Evolutionary conservation across 2,329 filamentous ascomycete species (phyloP).

Genomic region (Trichoderma cornu-damae): DNA sequence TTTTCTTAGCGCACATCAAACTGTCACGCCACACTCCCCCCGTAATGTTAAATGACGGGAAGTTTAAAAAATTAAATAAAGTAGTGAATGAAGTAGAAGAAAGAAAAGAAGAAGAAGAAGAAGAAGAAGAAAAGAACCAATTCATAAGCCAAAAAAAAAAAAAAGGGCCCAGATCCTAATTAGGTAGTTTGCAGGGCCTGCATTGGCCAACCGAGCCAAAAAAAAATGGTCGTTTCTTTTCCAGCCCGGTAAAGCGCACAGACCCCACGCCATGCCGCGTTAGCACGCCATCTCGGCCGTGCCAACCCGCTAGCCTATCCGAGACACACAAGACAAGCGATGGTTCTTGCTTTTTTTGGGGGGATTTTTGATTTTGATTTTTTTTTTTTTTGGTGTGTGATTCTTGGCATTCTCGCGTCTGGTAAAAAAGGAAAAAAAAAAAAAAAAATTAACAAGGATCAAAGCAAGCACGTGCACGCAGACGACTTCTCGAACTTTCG

Average conservation of each 20-base stretch:
- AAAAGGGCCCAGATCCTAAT: neutral
- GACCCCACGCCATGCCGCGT: slow-evolving; percentile 6
- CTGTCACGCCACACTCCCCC: slow-evolving; percentile 9
- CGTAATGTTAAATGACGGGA: neutral
- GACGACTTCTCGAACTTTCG: neutral
- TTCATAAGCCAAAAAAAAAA: too few relatives aligned
- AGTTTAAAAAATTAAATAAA: too few relatives aligned
- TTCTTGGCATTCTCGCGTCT: too few relatives aligned
- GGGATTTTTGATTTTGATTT: neutral
- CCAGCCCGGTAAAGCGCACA: neutral
- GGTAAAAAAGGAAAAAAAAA: too few relatives aligned
- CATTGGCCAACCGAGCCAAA: neutral
- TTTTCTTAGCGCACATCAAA: slow-evolving; percentile 1
- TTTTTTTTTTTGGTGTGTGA: too few relatives aligned
- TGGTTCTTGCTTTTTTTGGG: too few relatives aligned
- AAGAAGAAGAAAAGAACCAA: neutral
- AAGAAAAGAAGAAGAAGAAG: neutral
- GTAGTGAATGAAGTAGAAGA: neutral
- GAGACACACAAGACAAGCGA: neutral
- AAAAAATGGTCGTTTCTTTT: too few relatives aligned
- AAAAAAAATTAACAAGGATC: too few relatives aligned
- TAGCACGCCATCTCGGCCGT: neutral
- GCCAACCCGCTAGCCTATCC: slow-evolving; percentile 6
- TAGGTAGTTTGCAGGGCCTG: too few relatives aligned
- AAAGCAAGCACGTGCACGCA: too few relatives aligned